Base-by-base conservation (phyloP, 2,329 filamentous ascomycete genomes). In the Dactylellina cionopaga region DNA sequence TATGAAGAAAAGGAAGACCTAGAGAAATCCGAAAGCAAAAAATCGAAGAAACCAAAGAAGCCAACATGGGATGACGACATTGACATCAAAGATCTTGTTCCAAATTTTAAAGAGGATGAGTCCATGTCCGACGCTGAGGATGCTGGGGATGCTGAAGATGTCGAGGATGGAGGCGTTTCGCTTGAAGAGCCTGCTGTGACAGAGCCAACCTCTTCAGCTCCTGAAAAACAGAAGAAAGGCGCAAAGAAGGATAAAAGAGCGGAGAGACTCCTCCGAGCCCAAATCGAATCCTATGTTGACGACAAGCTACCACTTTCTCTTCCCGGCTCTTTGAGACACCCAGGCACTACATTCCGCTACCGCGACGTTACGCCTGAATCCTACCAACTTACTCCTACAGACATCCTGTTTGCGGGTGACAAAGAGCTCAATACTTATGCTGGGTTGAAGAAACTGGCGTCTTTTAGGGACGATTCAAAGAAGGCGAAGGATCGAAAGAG, bases 31-130 rank as follows among this genome's bases (percentile, higher is more conserved):
- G 49, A 41, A 51, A 85, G 17, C 43, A 75, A 62, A 79, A 88
- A 86, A 78, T 88, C 87, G 75, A 89, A 85, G 78, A 84, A 84
- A 75, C 81, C 86, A 7, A 92, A 91, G 84, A 96, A 96, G 82
- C 92, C 92, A 7, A 91, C 88, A 74, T 99, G 94, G 90, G 92
- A 97, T 77, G 92, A 98, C 78, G 95, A 99, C 79, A 97, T 99
- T 77, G 93, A 98, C 79, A 98, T 99, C 82, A 92, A 90, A 73
- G 94, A 96, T 80, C 85, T 97, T 54, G 83, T 96, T 25, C 92
- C 92, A 1, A 92, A 96, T 73, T 96, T 96, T 78, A 87, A 91
- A 17, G 90, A 92, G 74, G 83, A 81, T 0, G 83, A 85, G 80
- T 10, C 80, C 80, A 6, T 79, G 76, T 11, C 79, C 0, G 81